Conservation (phyloP, 768 basidiomycete genomes). For the Phaeotremella skinneri region DNA sequence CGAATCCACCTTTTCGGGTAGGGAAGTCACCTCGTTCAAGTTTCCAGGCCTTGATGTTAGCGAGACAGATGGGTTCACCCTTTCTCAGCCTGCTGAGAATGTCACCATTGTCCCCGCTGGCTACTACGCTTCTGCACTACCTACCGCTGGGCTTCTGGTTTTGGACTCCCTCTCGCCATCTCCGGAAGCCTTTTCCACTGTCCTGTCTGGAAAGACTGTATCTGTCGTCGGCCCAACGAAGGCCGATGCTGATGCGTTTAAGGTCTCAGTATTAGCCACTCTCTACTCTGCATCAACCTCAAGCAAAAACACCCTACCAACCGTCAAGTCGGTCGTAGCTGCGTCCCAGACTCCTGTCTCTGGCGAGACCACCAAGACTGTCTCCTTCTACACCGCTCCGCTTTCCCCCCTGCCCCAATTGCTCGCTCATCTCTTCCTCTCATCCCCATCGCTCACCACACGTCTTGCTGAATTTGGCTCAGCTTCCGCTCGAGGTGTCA, state of each 20-base stretch:
- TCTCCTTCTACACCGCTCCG: slow-evolving; percentile 65
- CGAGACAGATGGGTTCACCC: slow-evolving; percentile 15
- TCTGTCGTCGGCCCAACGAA: slow-evolving; percentile 34
- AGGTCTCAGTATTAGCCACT: slow-evolving; percentile 38
- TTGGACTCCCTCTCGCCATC: slow-evolving; percentile 36
- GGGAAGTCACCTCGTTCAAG: slow-evolving; percentile 68
- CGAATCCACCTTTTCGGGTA: slow-evolving; percentile 75
- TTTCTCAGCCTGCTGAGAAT: slow-evolving; percentile 26
- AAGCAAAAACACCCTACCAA: slow-evolving; percentile 31
- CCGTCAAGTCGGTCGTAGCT: slow-evolving; percentile 36
- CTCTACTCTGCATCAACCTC: slow-evolving; percentile 44
- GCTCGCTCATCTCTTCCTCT: slow-evolving; percentile 51
- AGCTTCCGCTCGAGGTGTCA: slow-evolving; percentile 48
- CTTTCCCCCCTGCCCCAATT: slow-evolving; percentile 59
- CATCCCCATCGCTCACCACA: slow-evolving; percentile 54
- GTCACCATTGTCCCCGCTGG: slow-evolving; percentile 40
- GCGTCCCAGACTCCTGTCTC: slow-evolving; percentile 5
- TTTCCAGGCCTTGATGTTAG: slow-evolving; percentile 57
- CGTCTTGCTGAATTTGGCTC: slow-evolving; percentile 50
- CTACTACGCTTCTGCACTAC: slow-evolving; percentile 22
- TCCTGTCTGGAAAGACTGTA: slow-evolving; percentile 32
- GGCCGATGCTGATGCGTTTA: slow-evolving; percentile 38
- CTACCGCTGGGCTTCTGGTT: slow-evolving; percentile 17
- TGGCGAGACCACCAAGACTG: slow-evolving; percentile 53
- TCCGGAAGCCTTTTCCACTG: slow-evolving; percentile 31